A percentile compares a stretch with the other conserved stretches of the same genome.
phyloP scores from a whole-genome alignment of 495 filamentous ascomycete genomes.

The Aspergillus ostianus region DNA sequence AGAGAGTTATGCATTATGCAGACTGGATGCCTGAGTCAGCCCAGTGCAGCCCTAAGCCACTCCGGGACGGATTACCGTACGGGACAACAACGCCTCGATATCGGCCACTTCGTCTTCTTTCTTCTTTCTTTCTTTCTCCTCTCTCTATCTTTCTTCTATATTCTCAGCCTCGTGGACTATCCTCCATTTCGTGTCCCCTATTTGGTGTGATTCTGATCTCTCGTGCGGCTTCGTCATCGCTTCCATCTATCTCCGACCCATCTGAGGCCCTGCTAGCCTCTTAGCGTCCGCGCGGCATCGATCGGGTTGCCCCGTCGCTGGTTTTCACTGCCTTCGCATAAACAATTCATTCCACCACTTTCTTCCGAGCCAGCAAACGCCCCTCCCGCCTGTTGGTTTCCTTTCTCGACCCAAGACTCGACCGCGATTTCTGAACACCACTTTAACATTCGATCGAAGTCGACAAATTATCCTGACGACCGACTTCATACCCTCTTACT shows the following conservation, averaged over 20 bases:
- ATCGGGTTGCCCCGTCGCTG: slow-evolving; percentile 28
- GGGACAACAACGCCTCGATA: background rate
- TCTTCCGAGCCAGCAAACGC: slow-evolving; percentile 2
- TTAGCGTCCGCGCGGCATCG: slow-evolving; percentile 25
- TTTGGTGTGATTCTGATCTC: background rate
- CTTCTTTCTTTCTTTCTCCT: background rate
- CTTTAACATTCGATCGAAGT: background rate
- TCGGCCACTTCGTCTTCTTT: background rate
- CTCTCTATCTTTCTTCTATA: background rate
- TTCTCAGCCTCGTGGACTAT: background rate
- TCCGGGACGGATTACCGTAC: no score
- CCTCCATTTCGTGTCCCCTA: background rate
- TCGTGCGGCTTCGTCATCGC: background rate
- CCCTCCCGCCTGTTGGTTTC: background rate
- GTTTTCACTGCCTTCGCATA: slow-evolving; percentile 19
- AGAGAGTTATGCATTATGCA: no score
- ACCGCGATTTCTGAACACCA: background rate
- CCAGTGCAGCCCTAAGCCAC: no score
- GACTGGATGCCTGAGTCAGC: no score
- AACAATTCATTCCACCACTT: slow-evolving; percentile 19
- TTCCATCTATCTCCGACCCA: background rate
- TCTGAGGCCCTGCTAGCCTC: background rate
- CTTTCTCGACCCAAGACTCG: background rate
- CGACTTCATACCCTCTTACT: background rate
- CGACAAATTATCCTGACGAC: background rate